Evolutionary conservation across 2,329 filamentous ascomycete species (phyloP).

Genomic region (Ambrosiella cleistominuta): DNA sequence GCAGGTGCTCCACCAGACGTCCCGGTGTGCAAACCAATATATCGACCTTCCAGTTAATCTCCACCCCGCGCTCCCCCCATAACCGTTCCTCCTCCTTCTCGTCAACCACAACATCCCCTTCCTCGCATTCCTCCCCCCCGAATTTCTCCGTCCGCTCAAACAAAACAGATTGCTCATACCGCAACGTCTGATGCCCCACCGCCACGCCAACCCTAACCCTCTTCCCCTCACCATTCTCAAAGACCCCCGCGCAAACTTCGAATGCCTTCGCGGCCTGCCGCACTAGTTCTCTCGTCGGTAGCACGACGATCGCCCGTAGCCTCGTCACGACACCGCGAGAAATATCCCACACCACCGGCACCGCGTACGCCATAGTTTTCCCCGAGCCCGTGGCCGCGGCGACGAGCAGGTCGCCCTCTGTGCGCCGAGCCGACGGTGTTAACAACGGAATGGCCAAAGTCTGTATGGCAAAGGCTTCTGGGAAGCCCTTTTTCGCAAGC

Average conservation of each 20-base stretch:
- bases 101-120: slow-evolving; percentile 18
- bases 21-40: slow-evolving; percentile 85
- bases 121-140: slow-evolving; percentile 19
- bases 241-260: slow-evolving; percentile 52
- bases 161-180: slow-evolving; percentile 37
- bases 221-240: slow-evolving; percentile 35
- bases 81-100: slow-evolving; percentile 24
- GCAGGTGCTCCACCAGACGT: slow-evolving; percentile 77
- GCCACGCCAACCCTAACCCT: slow-evolving; percentile 65
- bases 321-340: slow-evolving; percentile 45
- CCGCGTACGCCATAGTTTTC: slow-evolving; percentile 80
- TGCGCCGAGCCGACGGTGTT: slow-evolving; percentile 42
- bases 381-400: slow-evolving; percentile 90
- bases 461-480: slow-evolving; percentile 27
- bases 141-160: slow-evolving; percentile 36
- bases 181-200: slow-evolving; percentile 62
- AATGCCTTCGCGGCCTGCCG: slow-evolving; percentile 67
- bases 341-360: slow-evolving; percentile 68
- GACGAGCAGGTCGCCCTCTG: slow-evolving; percentile 65
- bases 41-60: slow-evolving; percentile 58
- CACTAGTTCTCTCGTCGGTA: slow-evolving; percentile 82
- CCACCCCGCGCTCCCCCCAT: slow-evolving; percentile 45
- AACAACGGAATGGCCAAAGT: slow-evolving; percentile 55
- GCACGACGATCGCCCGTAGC: slow-evolving; percentile 64
- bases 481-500: slow-evolving; percentile 41